These are phyloP conservation scores for Garcileccinum viscosum DNA, from an alignment of 1,284 basidiomycete species.

Conservation along the genomic window DNA sequence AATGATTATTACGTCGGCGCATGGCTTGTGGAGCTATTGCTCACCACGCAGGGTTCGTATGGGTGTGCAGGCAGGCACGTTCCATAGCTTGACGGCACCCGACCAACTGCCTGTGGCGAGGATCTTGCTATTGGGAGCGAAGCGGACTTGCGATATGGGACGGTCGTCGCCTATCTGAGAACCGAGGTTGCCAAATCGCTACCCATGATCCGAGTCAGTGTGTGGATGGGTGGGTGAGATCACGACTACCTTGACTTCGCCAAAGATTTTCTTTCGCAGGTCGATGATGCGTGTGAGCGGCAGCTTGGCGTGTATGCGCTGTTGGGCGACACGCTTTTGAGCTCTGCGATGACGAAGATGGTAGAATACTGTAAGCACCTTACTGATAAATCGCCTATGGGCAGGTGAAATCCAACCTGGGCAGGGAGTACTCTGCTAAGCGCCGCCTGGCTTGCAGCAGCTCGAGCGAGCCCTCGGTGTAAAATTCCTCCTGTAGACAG, in stretches of 20 bases:
- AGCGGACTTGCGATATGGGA: slow-evolving; percentile 92
- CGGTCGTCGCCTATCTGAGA: slow-evolving; percentile 98
- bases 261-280: slow-evolving; percentile 87
- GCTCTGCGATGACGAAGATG: slow-evolving; percentile 70
- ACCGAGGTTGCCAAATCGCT: slow-evolving; percentile 91
- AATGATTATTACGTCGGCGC: slow-evolving; percentile 18
- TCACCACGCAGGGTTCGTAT: slow-evolving; percentile 75
- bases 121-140: slow-evolving; percentile 88
- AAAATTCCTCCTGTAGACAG: slow-evolving; percentile 84
- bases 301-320: slow-evolving; percentile 85
- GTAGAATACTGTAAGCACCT: slow-evolving; percentile 78
- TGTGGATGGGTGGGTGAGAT: neutral
- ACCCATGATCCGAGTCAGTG: slow-evolving; percentile 14
- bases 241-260: slow-evolving; percentile 79
- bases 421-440: slow-evolving; percentile 91
- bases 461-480: slow-evolving; percentile 88
- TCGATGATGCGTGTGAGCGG: slow-evolving; percentile 93
- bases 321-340: slow-evolving; percentile 88
- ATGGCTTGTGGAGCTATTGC: slow-evolving; percentile 17
- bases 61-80: slow-evolving; percentile 86
- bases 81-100: slow-evolving; percentile 93
- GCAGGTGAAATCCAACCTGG: slow-evolving; percentile 80
- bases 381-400: slow-evolving; percentile 55
- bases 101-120: slow-evolving; percentile 97
- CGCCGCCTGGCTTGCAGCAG: slow-evolving; percentile 83